These are phyloP conservation scores for Melanogaster broomeanus DNA, from an alignment of 768 basidiomycete species.

Conservation along the genomic window DNA sequence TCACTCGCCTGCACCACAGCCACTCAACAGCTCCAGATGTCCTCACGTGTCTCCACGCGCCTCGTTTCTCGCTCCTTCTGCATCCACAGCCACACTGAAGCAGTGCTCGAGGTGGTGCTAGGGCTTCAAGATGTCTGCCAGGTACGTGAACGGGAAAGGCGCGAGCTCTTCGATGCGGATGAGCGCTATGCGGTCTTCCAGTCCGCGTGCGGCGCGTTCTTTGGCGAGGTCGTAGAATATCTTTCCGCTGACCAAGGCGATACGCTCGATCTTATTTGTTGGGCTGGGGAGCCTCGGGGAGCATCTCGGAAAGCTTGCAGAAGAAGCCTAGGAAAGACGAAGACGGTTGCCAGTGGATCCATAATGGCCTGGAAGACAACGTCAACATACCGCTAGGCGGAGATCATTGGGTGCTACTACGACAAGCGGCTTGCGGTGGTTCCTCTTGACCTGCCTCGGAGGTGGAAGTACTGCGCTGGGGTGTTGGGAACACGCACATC, in stretches of 20 bases:
- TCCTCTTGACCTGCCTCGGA: constrained; percentile 84
- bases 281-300: constrained; percentile 43
- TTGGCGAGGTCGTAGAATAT: constrained; percentile 85
- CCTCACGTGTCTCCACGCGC: constrained; percentile 72
- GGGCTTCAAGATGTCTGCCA: constrained; percentile 45
- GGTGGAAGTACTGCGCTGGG: constrained; percentile 90
- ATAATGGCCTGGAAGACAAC: not conserved
- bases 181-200: constrained; percentile 59
- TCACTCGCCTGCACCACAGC: constrained; percentile 38
- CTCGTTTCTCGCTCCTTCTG: constrained; percentile 90
- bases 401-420: constrained; percentile 86
- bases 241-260: constrained; percentile 83
- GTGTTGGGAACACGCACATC: constrained; percentile 88
- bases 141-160: constrained; percentile 77
- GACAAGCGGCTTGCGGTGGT: constrained; percentile 84
- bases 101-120: constrained; percentile 49
- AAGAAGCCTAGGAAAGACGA: constrained; percentile 60
- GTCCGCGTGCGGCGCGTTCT: constrained; percentile 52
- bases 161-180: constrained; percentile 83
- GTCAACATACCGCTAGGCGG: constrained; percentile 62
- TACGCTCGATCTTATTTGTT: constrained; percentile 48
- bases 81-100: constrained; percentile 52
- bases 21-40: constrained; percentile 56
- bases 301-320: constrained; percentile 64
- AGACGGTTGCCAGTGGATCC: not conserved